phyloP scores from a whole-genome alignment of 2,329 filamentous ascomycete species.

The Hymenoscyphus fructigenus region DNA sequence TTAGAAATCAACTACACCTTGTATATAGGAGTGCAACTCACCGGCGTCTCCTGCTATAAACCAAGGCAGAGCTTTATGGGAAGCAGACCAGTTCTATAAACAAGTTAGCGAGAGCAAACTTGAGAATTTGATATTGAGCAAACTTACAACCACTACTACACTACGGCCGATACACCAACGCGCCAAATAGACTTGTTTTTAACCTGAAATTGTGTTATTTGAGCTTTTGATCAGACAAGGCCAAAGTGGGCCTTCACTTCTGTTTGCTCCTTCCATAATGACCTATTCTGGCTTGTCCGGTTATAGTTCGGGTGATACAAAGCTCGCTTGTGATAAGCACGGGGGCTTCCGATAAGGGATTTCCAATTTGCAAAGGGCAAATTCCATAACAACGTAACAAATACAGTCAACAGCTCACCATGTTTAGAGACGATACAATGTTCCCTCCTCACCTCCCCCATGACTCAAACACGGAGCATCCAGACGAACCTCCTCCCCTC shows the following conservation, averaged over 20 bases:
- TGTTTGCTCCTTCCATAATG: too few species aligned
- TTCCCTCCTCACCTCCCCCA: constrained; percentile 14
- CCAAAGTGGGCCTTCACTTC: too few species aligned
- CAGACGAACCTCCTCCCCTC: neutral
- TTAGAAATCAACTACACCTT: too few species aligned
- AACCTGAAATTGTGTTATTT: neutral
- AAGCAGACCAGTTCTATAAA: constrained; percentile 26
- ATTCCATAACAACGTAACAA: neutral
- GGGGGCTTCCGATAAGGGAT: neutral
- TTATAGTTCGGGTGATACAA: neutral
- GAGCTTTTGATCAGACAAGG: neutral
- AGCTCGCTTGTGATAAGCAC: neutral
- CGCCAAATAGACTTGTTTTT: neutral
- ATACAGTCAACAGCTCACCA: neutral
- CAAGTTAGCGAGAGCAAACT: neutral
- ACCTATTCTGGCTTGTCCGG: neutral
- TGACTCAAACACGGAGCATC: neutral
- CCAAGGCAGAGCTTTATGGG: too few species aligned
- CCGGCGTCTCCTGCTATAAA: constrained; percentile 2
- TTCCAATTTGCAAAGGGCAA: neutral
- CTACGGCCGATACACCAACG: constrained; percentile 4
- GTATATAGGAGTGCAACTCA: too few species aligned
- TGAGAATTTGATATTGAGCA: neutral
- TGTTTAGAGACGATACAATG: constrained; percentile 17
- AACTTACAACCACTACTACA: constrained; percentile 28